Evolutionary conservation across 108 stramenopile species (phyloP), one percentile per base, ranked within the genome.

Genomic region (Cylindrotheca fusiformis): DNA sequence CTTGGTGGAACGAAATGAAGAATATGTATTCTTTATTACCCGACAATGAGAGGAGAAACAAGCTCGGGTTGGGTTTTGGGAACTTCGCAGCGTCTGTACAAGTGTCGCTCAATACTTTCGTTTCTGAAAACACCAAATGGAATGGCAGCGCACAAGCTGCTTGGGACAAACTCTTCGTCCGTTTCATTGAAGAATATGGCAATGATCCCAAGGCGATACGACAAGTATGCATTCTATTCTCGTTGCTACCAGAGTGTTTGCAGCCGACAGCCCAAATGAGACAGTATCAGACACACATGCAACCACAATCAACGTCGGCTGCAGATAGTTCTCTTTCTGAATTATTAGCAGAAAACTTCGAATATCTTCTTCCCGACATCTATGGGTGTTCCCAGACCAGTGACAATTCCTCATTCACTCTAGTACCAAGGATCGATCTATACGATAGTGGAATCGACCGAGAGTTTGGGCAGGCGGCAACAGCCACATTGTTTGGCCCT

Each of bases 401-500:
- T 26, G 27, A 65, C 26, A 44, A 47, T n/a, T 57, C 64, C 29
- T 68, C 63, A 19, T 76, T 75, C 62, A 27, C 29, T 12, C 76
- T 88, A 12, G 27, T 60, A 28, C 85, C 88, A 21, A n/a, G 48
- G 6, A 67, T 86, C 2, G 55, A 60, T 22, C 64, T 83, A 19
- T 75, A 65, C 41, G 79, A 82, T 66, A 71, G 71, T 55, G 79
- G 64, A 14, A 67, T 84, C 23, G 71, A 69, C 19, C 78, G 86
- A 51, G 74, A 83, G 52, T 60, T 80, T 58, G 74, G 76, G 26
- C 68, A 67, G 55, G 59, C 71, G 2, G 76, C 82, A 0, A 73
- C 78, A 10, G 69, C 76, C 6, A 90, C 88, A n/a, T 51, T 66
- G 12, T 86, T 88, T 65, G 88, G 88, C 24, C 84, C 84, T 0